A percentile compares a stretch with the other conserved stretches of the same genome.
Evolutionary conservation across 495 filamentous ascomycete genomes (phyloP).

Genomic region (Pyronema domesticum): DNA sequence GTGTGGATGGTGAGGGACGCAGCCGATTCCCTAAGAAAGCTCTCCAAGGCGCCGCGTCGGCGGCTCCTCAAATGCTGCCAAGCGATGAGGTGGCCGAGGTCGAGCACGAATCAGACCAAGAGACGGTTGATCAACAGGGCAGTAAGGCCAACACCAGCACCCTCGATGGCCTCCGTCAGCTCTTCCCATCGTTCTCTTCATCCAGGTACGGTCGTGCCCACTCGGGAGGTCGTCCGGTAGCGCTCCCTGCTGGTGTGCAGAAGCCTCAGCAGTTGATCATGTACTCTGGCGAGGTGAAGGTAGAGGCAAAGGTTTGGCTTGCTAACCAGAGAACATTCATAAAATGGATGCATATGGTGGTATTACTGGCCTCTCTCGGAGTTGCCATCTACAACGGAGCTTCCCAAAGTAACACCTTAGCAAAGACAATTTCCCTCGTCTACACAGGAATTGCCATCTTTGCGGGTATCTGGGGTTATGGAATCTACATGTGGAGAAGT

Average conservation of each 20-base stretch:
- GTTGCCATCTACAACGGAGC: constrained; percentile 78
- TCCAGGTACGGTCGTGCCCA: constrained; percentile 39
- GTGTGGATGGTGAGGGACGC: background rate
- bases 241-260: constrained; percentile 66
- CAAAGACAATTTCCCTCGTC: constrained; percentile 53
- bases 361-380: constrained; percentile 66
- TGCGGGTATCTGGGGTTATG: constrained; percentile 73
- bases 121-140: constrained; percentile 8
- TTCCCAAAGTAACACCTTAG: constrained; percentile 49
- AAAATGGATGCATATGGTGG: constrained; percentile 88
- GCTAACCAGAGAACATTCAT: constrained; percentile 95
- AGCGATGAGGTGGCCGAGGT: constrained; percentile 2
- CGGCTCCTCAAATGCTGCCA: constrained; percentile 1
- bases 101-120: constrained; percentile 3
- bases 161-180: constrained; percentile 31
- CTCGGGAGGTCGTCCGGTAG: constrained; percentile 11
- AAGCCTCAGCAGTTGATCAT: constrained; percentile 77
- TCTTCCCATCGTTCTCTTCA: constrained; percentile 58
- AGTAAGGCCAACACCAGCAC: constrained; percentile 9
- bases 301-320: constrained; percentile 96
- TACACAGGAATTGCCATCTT: constrained; percentile 72
- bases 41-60: constrained; percentile 5
- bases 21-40: constrained; percentile 12
- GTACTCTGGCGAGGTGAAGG: constrained; percentile 70
- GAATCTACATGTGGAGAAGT: constrained; percentile 55